Base-by-base conservation (phyloP, 1,284 basidiomycete species). In the Ceratobasidium sp. region DNA sequence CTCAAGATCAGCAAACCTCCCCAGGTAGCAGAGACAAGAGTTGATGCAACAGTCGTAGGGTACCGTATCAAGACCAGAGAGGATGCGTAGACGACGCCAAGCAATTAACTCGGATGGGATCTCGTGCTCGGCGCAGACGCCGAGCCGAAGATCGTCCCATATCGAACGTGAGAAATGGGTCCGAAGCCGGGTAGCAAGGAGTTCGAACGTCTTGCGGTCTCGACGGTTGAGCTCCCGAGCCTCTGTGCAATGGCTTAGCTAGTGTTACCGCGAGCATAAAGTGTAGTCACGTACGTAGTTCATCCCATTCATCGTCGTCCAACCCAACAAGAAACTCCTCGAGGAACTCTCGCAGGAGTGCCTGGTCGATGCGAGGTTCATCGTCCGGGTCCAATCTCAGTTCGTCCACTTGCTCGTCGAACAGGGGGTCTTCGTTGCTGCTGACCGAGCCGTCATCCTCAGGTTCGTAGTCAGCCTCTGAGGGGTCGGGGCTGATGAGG, bases 11-110 rank as follows among this genome's bases (percentile, higher is more conserved):
- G 32, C 55, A n/a, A 39, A 67, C 26, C 45, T 69, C 2, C 75
- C 73, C n/a, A 74, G 57, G 28, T 55, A 76, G 43, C 67, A 71
- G 41, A 61, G 59, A 52, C 75, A 76, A 9, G 67, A 74, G 59
- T 76, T 76, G 30, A 73, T 67, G 48, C 76, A 76, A 34, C 75
- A 74, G 32, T 76, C 58, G 48, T 74, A 74, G 12, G 34, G 12
- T 0, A 28, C 14, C 2, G 72, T 52, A 0, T 32, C 36, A 10
- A 70, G 65, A 3, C 53, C 53, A 32, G 65, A 41, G 21, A 70
- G 65, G 28, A 58, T 39, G 6, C 43, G 52, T 36, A 70, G 65
- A 39, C 53, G 65, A 30, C 53, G 65, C 65, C 53, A 58, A 4
- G 53, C 41, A 21, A 70, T 36, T n/a, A 58, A 70, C 53, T 58